These are phyloP conservation scores for Berkeleyomyces rouxiae DNA, from an alignment of 2,329 filamentous ascomycete species.

Conservation along the genomic window DNA sequence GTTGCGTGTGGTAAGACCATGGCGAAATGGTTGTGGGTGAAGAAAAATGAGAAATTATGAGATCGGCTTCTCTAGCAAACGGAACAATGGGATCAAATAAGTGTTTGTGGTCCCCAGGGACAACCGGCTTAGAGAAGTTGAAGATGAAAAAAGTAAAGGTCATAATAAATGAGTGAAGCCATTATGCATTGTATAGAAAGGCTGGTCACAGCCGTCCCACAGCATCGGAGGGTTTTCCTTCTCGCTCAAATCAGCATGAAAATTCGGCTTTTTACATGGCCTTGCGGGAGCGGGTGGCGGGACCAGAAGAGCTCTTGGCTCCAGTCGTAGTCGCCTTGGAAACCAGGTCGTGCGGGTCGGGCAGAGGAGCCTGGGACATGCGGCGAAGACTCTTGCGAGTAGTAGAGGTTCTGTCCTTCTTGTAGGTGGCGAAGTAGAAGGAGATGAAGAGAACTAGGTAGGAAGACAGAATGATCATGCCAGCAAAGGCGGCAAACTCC, in stretches of 20 bases:
- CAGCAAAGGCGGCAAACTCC: constrained; percentile 87
- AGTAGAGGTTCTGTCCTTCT: constrained; percentile 64
- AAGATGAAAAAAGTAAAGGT: neutral
- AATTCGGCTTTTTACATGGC: constrained; percentile 23
- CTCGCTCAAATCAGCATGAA: neutral
- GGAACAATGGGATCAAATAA: neutral
- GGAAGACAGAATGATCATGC: constrained; percentile 80
- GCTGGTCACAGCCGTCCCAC: neutral
- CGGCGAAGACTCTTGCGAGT: constrained; percentile 61
- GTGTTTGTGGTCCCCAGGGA: neutral
- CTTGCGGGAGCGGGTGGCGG: constrained; percentile 52
- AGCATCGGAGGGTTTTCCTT: neutral
- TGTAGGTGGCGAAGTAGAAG: constrained; percentile 96
- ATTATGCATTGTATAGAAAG: neutral
- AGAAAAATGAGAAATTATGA: neutral
- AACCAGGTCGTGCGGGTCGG: constrained; percentile 55
- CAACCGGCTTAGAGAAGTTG: neutral
- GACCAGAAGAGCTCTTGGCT: constrained; percentile 34
- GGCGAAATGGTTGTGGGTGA: neutral
- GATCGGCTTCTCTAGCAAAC: neutral
- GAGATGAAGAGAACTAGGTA: constrained; percentile 98
- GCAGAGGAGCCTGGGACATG: constrained; percentile 50
- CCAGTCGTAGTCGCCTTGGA: constrained; percentile 27
- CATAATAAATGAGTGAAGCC: neutral
- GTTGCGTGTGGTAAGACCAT: neutral